Base-by-base conservation (phyloP, 768 basidiomycete genomes). In the Pleurotus platypus region DNA sequence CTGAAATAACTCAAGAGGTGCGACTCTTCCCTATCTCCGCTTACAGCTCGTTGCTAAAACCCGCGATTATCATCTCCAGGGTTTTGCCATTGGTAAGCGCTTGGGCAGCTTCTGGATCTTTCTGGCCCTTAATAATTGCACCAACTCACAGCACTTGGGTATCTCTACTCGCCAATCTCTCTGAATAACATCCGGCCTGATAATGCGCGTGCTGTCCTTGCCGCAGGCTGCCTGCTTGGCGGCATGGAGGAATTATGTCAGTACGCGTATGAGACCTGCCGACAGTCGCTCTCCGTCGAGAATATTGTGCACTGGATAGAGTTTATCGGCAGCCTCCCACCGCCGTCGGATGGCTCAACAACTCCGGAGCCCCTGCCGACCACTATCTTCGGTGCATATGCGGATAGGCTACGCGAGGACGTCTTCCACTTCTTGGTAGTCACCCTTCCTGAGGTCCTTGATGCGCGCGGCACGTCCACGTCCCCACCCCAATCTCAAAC, bases 161-260 rank as follows among this genome's bases (percentile, higher is more conserved):
- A 89, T 72, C 82, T 89, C 49, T 90, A 90, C 70, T 92, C 89
- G 49, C 81, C 84, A 58, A 75, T 85, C 58, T 88, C 89, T 49
- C 71, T 90, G 62, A 81, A 75, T 66, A 71, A 85, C 59, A 79
- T 95, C 62, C 82, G 80, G 64, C 81, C 89, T 50, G 81, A 85
- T 66, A 94, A 94, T 72, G 89, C 92, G 57, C 85, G 92, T 66
- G 86, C 85, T 16, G 89, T 93, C 39, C 84, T 96, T 49, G 90
- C 92, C 46, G 89, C 92, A 46, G 89, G 88, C 12, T 91, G 86
- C 70, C 76, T 93, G 35, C 81, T 94, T 46, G 91, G 90, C 53
- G 92, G 90, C 45, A 89, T 94, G 89, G 85, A 92, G 46, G 90
- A 94, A 37, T 76, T 95, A 37, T 89, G 86, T 70, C 79, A 79